Conservation (phyloP, 2,329 filamentous ascomycete species). For the Talaromyces sp. region DNA sequence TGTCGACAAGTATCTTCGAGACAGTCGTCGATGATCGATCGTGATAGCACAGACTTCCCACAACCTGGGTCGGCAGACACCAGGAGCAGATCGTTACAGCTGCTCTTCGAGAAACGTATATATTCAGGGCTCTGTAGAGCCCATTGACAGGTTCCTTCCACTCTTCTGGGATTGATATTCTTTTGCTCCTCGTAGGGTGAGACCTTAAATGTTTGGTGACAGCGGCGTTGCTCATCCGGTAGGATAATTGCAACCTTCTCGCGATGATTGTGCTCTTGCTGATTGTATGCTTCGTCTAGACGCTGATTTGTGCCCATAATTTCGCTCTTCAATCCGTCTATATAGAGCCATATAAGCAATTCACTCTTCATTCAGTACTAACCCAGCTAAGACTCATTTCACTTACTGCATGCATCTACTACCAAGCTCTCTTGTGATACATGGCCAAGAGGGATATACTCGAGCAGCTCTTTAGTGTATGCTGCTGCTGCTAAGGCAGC, state of each 20-base stretch:
- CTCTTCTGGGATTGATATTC: constrained; percentile 34
- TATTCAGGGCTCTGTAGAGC: constrained; percentile 32
- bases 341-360: background rate
- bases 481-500: constrained; percentile 17
- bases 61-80: constrained; percentile 46
- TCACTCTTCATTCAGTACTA: background rate
- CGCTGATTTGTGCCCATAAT: constrained; percentile 1
- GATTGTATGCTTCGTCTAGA: constrained; percentile 8
- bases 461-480: constrained; percentile 20
- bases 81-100: constrained; percentile 37
- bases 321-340: background rate
- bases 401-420: background rate
- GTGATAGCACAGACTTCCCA: constrained; percentile 45
- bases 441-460: constrained; percentile 3
- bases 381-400: background rate
- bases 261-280: constrained; percentile 7
- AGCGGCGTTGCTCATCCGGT: constrained; percentile 20
- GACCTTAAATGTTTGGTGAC: constrained; percentile 30
- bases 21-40: constrained; percentile 37
- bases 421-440: constrained; percentile 10
- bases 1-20: constrained; percentile 16
- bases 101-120: constrained; percentile 27
- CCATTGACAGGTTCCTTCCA: constrained; percentile 39
- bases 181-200: constrained; percentile 33
- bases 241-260: constrained; percentile 4